These are phyloP conservation scores for Glarea lozoyensis DNA, from an alignment of 495 filamentous ascomycete species.

Conservation along the genomic window DNA sequence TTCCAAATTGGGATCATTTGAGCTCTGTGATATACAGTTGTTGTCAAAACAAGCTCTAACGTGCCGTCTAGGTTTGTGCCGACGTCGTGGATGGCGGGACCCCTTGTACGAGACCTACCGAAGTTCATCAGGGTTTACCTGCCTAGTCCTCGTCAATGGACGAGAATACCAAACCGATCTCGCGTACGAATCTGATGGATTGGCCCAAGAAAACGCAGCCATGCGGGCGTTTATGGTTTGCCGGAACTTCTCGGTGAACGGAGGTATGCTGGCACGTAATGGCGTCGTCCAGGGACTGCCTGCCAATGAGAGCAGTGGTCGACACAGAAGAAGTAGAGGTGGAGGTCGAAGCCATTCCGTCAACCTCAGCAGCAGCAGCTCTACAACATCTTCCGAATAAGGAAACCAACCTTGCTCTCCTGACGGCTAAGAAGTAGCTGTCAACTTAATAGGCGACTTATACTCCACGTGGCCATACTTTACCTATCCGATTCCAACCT, in stretches of 20 bases:
- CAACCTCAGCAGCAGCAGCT: slow-evolving; percentile 46
- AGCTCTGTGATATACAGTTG: slow-evolving; percentile 6
- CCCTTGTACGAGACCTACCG: slow-evolving; percentile 80
- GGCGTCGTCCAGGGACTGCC: slow-evolving; percentile 83
- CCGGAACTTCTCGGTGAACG: slow-evolving; percentile 96
- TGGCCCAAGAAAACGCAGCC: slow-evolving; percentile 90
- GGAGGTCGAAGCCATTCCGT: slow-evolving; percentile 28
- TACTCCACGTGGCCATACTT: no score
- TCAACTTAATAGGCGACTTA: no score
- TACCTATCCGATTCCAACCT: no score
- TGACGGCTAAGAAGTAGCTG: slow-evolving; percentile 19
- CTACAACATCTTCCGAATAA: slow-evolving; percentile 38
- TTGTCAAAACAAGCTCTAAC: slow-evolving; percentile 33
- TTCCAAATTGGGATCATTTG: slow-evolving; percentile 4
- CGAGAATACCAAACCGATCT: slow-evolving; percentile 91
- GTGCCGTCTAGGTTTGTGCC: slow-evolving; percentile 73
- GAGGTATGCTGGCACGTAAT: slow-evolving; percentile 79
- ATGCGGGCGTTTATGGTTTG: slow-evolving; percentile 97
- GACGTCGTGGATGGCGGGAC: slow-evolving; percentile 90
- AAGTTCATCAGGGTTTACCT: slow-evolving; percentile 66
- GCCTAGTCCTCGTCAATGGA: slow-evolving; percentile 91
- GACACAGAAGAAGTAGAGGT: slow-evolving; percentile 31
- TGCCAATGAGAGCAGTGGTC: slow-evolving; percentile 43
- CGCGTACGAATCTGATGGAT: slow-evolving; percentile 66
- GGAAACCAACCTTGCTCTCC: slow-evolving; percentile 14